These are phyloP conservation scores for Stygiomarasmius scandens DNA, from an alignment of 1,284 basidiomycete species.

Conservation along the genomic window DNA sequence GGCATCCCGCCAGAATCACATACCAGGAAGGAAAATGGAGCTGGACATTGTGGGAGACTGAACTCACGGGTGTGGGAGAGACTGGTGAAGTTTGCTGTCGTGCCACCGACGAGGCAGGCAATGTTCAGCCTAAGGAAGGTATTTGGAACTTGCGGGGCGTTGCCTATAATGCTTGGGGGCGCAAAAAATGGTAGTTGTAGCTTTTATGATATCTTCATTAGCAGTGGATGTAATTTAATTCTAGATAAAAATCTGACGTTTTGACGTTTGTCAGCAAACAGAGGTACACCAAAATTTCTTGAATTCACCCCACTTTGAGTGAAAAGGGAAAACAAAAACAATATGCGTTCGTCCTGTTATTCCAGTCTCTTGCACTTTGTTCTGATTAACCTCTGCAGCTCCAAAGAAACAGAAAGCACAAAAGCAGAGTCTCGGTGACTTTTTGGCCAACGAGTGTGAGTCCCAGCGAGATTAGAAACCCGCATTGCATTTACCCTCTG, in stretches of 20 bases:
- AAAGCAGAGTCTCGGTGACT: background rate
- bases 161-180: conserved; percentile 56
- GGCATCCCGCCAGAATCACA: conserved; percentile 53
- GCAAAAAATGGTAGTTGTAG: conserved; percentile 34
- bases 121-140: conserved; percentile 48
- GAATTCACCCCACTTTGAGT: background rate
- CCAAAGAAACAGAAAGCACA: background rate
- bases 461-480: background rate
- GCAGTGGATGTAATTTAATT: too few relatives aligned
- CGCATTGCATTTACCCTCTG: background rate
- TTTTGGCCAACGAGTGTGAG: background rate
- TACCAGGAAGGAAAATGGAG: conserved; percentile 70
- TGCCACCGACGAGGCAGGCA: conserved; percentile 46
- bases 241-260: too few relatives aligned
- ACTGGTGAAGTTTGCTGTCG: conserved; percentile 43
- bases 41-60: conserved; percentile 69
- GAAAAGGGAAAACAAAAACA: background rate
- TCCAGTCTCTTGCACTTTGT: background rate
- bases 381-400: background rate
- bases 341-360: background rate
- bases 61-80: conserved; percentile 34
- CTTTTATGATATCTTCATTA: background rate
- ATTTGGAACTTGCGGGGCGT: conserved; percentile 63
- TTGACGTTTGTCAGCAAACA: background rate
- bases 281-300: background rate